Evolutionary conservation across 208 protist species (phyloP).

Genomic region (Crithidia expoeki): DNA sequence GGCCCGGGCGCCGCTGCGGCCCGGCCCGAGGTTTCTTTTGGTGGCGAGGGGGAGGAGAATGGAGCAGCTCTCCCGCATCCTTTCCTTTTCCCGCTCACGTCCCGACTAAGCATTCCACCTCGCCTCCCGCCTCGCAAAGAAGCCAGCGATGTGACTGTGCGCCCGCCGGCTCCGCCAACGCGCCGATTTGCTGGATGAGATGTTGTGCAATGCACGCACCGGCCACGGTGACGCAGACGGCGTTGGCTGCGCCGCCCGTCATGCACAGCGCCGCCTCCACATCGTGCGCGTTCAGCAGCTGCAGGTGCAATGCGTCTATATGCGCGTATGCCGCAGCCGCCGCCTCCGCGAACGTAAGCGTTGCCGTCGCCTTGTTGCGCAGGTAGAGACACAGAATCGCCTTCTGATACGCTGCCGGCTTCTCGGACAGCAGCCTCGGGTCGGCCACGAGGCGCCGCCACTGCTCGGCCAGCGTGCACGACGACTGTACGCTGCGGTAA

Average conservation of each 20-base stretch:
- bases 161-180: conserved; percentile 1
- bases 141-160: conserved; percentile 30
- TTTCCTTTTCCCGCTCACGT: no score
- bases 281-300: conserved; percentile 31
- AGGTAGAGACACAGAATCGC: conserved; percentile 41
- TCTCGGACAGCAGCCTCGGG: conserved; percentile 20
- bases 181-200: conserved; percentile 37
- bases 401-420: conserved; percentile 41
- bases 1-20: no score
- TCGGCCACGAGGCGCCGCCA: conserved; percentile 35
- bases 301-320: conserved; percentile 37
- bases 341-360: conserved; percentile 12
- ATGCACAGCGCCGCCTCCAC: conserved; percentile 19
- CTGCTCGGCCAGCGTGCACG: conserved; percentile 35
- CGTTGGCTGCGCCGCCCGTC: background rate
- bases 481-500: conserved; percentile 8
- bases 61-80: no score
- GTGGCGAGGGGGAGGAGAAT: no score
- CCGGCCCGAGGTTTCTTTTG: no score
- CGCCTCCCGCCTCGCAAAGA: conserved; percentile 6
- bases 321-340: conserved; percentile 21
- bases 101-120: conserved; percentile 38
- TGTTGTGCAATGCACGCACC: conserved; percentile 56
- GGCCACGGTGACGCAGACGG: conserved; percentile 42
- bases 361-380: background rate